A percentile compares a stretch with the other conserved stretches of the same genome.
Evolutionary conservation across 306 rosid genomes (phyloP).

Genomic region (Senna siamea): DNA sequence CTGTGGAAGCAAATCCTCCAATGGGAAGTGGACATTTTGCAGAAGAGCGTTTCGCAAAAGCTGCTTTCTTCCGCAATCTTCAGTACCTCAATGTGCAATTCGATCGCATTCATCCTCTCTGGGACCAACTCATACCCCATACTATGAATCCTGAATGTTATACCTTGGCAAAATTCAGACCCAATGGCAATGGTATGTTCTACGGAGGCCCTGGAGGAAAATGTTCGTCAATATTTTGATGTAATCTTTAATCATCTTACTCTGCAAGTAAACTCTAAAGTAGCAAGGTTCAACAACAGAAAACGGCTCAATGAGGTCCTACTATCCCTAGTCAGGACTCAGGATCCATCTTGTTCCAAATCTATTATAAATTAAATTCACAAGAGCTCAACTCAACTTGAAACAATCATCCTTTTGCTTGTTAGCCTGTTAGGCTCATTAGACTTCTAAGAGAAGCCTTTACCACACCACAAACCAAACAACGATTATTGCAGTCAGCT

Average conservation of each 20-base stretch:
- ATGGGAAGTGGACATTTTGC: constrained; percentile 31
- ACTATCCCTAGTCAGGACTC: too few relatives aligned
- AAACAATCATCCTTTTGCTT: background rate
- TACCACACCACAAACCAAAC: background rate
- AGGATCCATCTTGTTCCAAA: too few relatives aligned
- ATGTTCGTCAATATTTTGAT: background rate
- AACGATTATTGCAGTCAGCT: background rate
- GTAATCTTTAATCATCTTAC: background rate
- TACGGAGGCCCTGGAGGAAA: background rate
- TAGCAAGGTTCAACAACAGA: too few relatives aligned
- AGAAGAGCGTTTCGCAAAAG: background rate
- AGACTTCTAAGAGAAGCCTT: background rate
- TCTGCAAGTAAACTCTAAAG: too few relatives aligned
- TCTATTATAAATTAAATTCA: background rate
- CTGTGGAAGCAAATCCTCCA: background rate
- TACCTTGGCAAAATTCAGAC: background rate
- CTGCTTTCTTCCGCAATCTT: background rate
- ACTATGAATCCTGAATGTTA: background rate
- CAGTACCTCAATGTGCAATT: background rate
- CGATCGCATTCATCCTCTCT: background rate
- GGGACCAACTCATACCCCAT: background rate
- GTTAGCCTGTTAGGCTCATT: background rate
- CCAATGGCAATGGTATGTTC: background rate
- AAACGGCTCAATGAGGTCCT: too few relatives aligned
- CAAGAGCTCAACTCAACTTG: background rate